Percentiles rank a stretch among this genome's conserved stretches.
phyloP scores from a whole-genome alignment of 768 basidiomycete genomes.

The Baorangia bicolor region DNA sequence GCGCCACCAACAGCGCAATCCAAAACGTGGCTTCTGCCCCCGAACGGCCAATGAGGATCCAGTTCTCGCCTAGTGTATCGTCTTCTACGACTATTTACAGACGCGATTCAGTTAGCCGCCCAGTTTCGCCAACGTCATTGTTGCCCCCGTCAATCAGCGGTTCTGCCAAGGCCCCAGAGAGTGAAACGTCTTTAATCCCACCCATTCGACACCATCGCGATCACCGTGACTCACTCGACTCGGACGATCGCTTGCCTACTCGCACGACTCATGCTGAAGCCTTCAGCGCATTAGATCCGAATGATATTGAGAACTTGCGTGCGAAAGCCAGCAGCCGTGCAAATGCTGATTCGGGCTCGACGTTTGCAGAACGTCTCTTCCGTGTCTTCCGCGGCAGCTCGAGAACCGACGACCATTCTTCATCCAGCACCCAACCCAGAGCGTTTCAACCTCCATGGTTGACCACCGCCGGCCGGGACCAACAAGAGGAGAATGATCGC shows the following conservation, averaged over 20 bases:
- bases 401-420: slow-evolving; percentile 24
- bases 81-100: slow-evolving; percentile 11
- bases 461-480: slow-evolving; percentile 57
- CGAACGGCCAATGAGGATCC: slow-evolving; percentile 11
- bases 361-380: slow-evolving; percentile 21
- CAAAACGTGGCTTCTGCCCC: slow-evolving; percentile 10
- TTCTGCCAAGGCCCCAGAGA: slow-evolving; percentile 4
- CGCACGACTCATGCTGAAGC: slow-evolving; percentile 65
- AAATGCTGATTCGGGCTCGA: slow-evolving; percentile 20
- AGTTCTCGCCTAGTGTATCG: slow-evolving; percentile 18
- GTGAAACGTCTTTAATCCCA: slow-evolving; percentile 12
- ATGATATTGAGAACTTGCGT: slow-evolving; percentile 46
- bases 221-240: slow-evolving; percentile 29
- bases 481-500: slow-evolving; percentile 66
- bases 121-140: slow-evolving; percentile 20
- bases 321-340: slow-evolving; percentile 29
- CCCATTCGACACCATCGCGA: slow-evolving; percentile 10
- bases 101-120: slow-evolving; percentile 16
- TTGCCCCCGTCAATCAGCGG: slow-evolving; percentile 7
- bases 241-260: slow-evolving; percentile 31
- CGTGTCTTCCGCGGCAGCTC: slow-evolving; percentile 22
- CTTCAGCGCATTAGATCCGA: slow-evolving; percentile 57
- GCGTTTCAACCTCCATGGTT: slow-evolving; percentile 60
- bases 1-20: slow-evolving; percentile 8
- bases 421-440: slow-evolving; percentile 28